Evolutionary conservation across 768 basidiomycete species (phyloP).

Genomic region (Agaricus subrufescens): DNA sequence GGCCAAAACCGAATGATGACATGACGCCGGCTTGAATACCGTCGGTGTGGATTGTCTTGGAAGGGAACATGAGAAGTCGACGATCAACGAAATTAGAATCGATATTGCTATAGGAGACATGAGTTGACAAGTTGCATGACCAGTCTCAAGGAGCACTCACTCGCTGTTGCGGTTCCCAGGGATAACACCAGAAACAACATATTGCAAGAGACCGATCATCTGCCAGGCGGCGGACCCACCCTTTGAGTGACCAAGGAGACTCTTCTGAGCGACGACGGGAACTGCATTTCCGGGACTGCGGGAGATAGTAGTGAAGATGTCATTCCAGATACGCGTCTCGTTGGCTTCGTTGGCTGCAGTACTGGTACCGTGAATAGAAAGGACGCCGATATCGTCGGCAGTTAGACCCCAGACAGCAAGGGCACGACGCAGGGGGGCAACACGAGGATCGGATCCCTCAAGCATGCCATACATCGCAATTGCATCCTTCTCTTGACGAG

Average conservation of each 20-base stretch:
- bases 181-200: constrained; percentile 78
- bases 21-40: constrained; percentile 84
- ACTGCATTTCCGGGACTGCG: constrained; percentile 96
- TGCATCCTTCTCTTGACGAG: constrained; percentile 88
- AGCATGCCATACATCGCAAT: constrained; percentile 96
- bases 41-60: constrained; percentile 92
- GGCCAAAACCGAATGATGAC: constrained; percentile 98
- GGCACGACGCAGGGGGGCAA: constrained; percentile 91
- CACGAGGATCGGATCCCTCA: constrained; percentile 76
- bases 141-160: constrained; percentile 42
- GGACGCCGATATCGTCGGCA: constrained; percentile 87
- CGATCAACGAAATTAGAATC: constrained; percentile 90
- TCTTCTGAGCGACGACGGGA: constrained; percentile 97
- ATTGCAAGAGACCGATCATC: constrained; percentile 87
- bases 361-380: constrained; percentile 88
- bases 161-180: constrained; percentile 97
- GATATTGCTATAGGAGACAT: constrained; percentile 61
- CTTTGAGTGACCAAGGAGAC: constrained; percentile 94
- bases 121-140: background rate
- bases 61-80: constrained; percentile 94
- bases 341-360: constrained; percentile 94
- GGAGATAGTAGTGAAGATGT: constrained; percentile 82
- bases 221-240: constrained; percentile 99
- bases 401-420: constrained; percentile 95
- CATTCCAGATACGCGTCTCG: constrained; percentile 96